Conservation (phyloP, 2,329 filamentous ascomycete genomes). For the Ambrosiella cleistominuta region DNA sequence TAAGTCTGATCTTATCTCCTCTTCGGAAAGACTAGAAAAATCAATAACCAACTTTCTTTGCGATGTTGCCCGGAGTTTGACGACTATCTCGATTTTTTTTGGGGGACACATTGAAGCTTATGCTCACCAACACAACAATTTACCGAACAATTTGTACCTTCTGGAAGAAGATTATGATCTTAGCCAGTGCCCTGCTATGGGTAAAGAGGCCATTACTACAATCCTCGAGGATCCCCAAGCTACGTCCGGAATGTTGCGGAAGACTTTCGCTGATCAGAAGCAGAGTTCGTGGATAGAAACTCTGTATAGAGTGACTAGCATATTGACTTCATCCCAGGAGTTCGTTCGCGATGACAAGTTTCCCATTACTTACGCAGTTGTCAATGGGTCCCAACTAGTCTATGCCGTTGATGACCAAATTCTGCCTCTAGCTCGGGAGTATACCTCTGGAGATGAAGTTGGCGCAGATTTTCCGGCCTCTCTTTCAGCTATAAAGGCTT, state of each 20-base stretch:
- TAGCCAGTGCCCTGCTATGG: conserved; percentile 8
- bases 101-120: conserved; percentile 7
- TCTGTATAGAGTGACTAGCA: conserved; percentile 8
- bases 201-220: conserved; percentile 3
- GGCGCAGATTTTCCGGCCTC: conserved; percentile 9
- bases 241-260: background rate
- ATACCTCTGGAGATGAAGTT: conserved; percentile 3
- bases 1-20: conserved; percentile 5
- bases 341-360: conserved; percentile 8
- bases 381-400: conserved; percentile 4
- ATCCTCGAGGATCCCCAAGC: conserved; percentile 2
- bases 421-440: conserved; percentile 7
- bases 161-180: conserved; percentile 13
- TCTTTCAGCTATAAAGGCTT: conserved; percentile 6
- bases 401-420: conserved; percentile 12
- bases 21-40: background rate
- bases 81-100: conserved; percentile 11
- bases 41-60: conserved; percentile 8
- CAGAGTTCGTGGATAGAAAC: conserved; percentile 9
- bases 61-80: conserved; percentile 12
- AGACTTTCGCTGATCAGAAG: background rate
- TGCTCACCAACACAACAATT: background rate
- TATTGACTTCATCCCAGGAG: conserved; percentile 8
- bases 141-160: conserved; percentile 11
- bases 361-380: conserved; percentile 10